Evolutionary conservation across 768 basidiomycete genomes (phyloP), one percentile per base, ranked within the genome.

Genomic region (Gloeophyllum trabeum): DNA sequence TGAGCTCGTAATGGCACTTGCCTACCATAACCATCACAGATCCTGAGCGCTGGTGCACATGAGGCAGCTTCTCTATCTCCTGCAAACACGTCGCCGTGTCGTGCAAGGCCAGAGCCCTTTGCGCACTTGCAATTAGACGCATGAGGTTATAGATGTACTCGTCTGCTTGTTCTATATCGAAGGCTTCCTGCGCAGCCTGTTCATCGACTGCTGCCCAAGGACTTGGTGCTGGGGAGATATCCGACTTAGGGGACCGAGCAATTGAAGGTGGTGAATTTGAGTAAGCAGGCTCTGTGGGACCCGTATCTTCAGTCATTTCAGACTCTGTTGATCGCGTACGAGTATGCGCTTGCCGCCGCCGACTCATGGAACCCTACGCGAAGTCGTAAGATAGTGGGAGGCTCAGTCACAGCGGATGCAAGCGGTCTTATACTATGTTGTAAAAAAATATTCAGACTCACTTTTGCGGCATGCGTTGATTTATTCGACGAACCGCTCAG

Each of bases 1-100:
- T 74, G 59, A 76, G 72, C 61, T 98, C 96, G 60, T 90, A 96
- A 56, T 89, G 81, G 40, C 87, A 87, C 58, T 79, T 77, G 10
- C 86, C 96, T 12, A 85, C 72, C 71, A 93, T 76, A 14, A 81
- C 76, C 53, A 92, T 66, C 35, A 87, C 83, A 69, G 76, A 83
- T 41, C 83, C 71, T 28, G 82, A 82, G 43, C 75, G 66, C 56
- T 85, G 80, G 44, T 94, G 81, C 40, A 69, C 69, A 44, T 67
- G 61, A 22, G 91, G 87, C 48, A 99, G 64, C 51, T 70, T 67
- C 55, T 86, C 83, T 36, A 98, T 64, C 56, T 84, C 81, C 34
- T 74, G 72, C 30, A 96, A 58, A 57, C 85, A 88, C 53, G 69
- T 67, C 51, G 72, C 70, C 51, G 81, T 84, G 53, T 89, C 79